A percentile compares a stretch with the other conserved stretches of the same genome.
These are phyloP conservation scores for Tricholoma flavovirens DNA, from an alignment of 768 basidiomycete species.

Conservation along the genomic window DNA sequence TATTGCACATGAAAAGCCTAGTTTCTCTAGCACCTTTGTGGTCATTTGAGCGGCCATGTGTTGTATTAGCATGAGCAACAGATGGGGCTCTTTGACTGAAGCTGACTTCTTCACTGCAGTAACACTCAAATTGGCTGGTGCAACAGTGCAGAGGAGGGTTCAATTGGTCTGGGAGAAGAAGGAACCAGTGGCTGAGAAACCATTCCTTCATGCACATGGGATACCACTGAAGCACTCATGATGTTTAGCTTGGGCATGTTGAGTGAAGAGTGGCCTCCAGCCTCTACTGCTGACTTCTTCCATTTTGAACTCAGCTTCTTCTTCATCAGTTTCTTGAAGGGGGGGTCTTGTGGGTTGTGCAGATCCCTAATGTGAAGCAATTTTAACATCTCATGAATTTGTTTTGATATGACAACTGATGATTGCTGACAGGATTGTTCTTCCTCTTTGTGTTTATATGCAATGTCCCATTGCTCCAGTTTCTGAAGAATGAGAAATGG, in stretches of 20 bases:
- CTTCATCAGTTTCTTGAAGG: neutral
- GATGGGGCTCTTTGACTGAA: neutral
- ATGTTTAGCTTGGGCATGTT: neutral
- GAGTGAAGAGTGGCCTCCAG: neutral
- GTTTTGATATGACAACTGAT: neutral
- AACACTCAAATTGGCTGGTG: neutral
- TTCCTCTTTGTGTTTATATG: neutral
- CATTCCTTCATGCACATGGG: neutral
- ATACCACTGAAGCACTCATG: neutral
- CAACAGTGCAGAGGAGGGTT: no score
- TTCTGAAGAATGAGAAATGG: constrained; percentile 6
- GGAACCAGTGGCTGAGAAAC: neutral
- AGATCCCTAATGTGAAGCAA: neutral
- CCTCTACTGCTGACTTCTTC: neutral
- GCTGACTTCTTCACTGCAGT: neutral
- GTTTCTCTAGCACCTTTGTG: neutral
- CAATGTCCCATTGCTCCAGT: constrained; percentile 8
- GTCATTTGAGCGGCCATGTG: constrained; percentile 1
- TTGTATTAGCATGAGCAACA: neutral
- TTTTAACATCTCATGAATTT: neutral
- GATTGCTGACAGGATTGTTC: neutral
- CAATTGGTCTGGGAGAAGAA: neutral
- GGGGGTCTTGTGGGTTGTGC: constrained; percentile 3
- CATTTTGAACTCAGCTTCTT: no score
- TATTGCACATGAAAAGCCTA: constrained; percentile 9